Evolutionary conservation across 345 rosid species (phyloP).

Genomic region (Durio zibethinus): DNA sequence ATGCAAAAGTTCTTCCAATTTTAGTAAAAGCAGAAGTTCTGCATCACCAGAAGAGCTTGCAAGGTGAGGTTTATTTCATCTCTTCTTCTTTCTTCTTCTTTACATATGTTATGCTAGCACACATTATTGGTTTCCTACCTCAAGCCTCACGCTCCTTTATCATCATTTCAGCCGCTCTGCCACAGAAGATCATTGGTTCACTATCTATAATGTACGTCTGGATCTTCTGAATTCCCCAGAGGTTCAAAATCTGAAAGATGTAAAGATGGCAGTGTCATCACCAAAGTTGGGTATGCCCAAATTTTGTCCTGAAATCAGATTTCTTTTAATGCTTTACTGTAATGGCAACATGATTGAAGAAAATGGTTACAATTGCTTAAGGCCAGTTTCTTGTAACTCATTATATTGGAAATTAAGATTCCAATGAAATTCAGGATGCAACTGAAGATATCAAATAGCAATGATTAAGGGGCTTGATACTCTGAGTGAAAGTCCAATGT

Average conservation of each 20-base stretch:
- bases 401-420: background rate
- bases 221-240: conserved; percentile 58
- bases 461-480: background rate
- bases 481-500: background rate
- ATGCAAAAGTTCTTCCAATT: conserved; percentile 35
- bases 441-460: background rate
- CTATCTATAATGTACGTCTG: conserved; percentile 64
- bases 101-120: background rate
- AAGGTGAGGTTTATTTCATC: conserved; percentile 28
- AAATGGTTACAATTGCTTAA: background rate
- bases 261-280: conserved; percentile 24
- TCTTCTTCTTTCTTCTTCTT: background rate
- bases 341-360: background rate
- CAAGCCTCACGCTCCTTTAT: conserved; percentile 20
- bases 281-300: conserved; percentile 33
- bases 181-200: conserved; percentile 56
- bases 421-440: conserved; percentile 1
- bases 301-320: background rate
- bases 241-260: conserved; percentile 26
- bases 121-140: conserved; percentile 17
- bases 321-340: background rate
- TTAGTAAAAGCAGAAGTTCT: conserved; percentile 28
- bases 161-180: conserved; percentile 30
- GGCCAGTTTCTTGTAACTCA: background rate
- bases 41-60: conserved; percentile 29